Conservation (phyloP, 169 alveolate genomes). For the Plasmodium malariae region DNA sequence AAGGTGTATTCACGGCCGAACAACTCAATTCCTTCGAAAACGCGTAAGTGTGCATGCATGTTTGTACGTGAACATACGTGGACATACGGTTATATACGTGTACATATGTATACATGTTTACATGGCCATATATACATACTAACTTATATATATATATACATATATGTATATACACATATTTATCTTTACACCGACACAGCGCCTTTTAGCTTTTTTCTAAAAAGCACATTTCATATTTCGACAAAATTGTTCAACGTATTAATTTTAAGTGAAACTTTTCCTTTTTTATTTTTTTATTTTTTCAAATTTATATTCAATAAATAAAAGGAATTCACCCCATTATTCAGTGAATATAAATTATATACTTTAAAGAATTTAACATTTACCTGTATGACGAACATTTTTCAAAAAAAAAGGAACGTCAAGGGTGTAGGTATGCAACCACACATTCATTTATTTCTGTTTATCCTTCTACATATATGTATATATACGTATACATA, state of each 20-base stretch:
- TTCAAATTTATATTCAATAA: no score
- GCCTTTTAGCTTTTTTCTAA: no score
- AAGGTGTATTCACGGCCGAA: slow-evolving; percentile 75
- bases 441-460: slow-evolving; percentile 61
- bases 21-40: slow-evolving; percentile 51
- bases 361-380: no score
- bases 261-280: no score
- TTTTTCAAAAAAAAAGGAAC: slow-evolving; percentile 77
- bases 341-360: neutral
- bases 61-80: neutral
- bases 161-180: neutral
- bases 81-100: neutral
- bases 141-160: neutral
- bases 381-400: slow-evolving; percentile 77
- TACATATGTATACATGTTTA: neutral
- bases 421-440: slow-evolving; percentile 67
- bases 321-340: neutral
- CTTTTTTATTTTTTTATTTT: no score
- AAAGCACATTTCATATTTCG: no score
- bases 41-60: neutral
- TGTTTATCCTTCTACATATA: slow-evolving; percentile 50
- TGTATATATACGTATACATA: slow-evolving; percentile 17
- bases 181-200: neutral
- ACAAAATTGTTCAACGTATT: no score
- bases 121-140: neutral